Percentiles rank a stretch among this genome's conserved stretches.
phyloP scores from a whole-genome alignment of 805 yeast genomes.

The Kazachstania martiniae region DNA sequence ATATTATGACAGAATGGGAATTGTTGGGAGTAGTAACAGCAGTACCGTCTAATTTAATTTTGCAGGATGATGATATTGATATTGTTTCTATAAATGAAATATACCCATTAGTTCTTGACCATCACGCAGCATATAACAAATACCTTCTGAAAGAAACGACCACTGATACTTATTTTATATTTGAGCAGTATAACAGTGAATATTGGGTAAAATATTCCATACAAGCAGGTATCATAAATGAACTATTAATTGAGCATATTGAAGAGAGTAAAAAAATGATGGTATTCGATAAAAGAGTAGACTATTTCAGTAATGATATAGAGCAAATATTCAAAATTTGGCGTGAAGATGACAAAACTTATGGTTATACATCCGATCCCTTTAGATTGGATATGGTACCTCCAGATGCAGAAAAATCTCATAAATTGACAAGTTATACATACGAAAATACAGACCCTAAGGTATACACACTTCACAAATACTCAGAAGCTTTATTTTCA shows the following conservation, averaged over 20 bases:
- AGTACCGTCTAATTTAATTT: slow-evolving; percentile 6
- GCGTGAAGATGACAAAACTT: too few species aligned
- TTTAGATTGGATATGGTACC: too few species aligned
- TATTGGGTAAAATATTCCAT: not conserved
- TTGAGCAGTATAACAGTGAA: not conserved
- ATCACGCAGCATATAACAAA: slow-evolving; percentile 3
- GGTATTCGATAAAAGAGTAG: too few species aligned
- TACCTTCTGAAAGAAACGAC: not conserved
- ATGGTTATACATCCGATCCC: too few species aligned
- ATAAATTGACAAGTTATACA: not conserved
- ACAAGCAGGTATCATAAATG: not conserved
- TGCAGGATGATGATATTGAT: too few species aligned
- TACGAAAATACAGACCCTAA: slow-evolving; percentile 11
- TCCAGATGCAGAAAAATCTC: too few species aligned
- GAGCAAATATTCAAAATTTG: too few species aligned
- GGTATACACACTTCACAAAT: slow-evolving; percentile 23
- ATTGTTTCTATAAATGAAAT: too few species aligned
- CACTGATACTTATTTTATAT: not conserved
- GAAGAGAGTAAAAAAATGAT: too few species aligned
- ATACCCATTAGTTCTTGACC: too few species aligned
- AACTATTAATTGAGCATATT: too few species aligned
- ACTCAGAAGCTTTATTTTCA: slow-evolving; percentile 29
- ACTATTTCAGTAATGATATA: too few species aligned
- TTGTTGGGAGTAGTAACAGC: slow-evolving; percentile 2
- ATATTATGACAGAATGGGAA: slow-evolving; percentile 7